These are phyloP conservation scores for Stephania japonica DNA, from an alignment of 164 flowering plant genomes.

Conservation along the genomic window DNA sequence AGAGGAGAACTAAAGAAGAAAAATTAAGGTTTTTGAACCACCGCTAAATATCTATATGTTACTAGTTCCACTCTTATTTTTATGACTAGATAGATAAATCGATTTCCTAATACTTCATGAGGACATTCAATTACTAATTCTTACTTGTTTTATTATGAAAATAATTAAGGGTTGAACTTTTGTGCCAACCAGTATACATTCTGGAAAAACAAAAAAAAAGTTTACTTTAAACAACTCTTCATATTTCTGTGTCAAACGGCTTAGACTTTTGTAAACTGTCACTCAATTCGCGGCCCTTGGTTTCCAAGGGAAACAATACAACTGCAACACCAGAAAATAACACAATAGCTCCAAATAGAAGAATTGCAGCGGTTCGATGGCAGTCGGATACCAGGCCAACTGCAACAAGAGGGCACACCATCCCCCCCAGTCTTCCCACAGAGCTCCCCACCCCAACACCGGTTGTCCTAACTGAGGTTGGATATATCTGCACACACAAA, in stretches of 20 bases:
- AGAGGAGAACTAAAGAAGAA: too few relatives aligned
- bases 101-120: too few relatives aligned
- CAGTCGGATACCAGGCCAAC: conserved; percentile 64
- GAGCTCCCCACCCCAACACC: conserved; percentile 68
- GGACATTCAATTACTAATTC: too few relatives aligned
- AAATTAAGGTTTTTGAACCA: too few relatives aligned
- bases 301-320: conserved; percentile 63
- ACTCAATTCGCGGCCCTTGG: conserved; percentile 52
- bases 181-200: too few relatives aligned
- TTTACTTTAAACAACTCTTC: too few relatives aligned
- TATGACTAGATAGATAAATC: too few relatives aligned
- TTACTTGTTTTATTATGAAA: too few relatives aligned
- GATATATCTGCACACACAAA: conserved; percentile 47
- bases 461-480: conserved; percentile 65
- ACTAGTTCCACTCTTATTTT: too few relatives aligned
- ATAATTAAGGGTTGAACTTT: too few relatives aligned
- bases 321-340: conserved; percentile 53
- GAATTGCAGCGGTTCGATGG: conserved; percentile 55
- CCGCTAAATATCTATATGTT: too few relatives aligned
- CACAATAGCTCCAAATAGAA: conserved; percentile 49
- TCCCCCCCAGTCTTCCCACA: conserved; percentile 76
- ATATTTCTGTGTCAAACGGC: neutral
- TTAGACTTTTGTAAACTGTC: conserved; percentile 28
- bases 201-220: too few relatives aligned
- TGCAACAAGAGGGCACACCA: conserved; percentile 83